Evolutionary conservation across 352 stramenopile species (phyloP), one percentile per base, ranked within the genome.

Genomic region (Pythium folliculosum): DNA sequence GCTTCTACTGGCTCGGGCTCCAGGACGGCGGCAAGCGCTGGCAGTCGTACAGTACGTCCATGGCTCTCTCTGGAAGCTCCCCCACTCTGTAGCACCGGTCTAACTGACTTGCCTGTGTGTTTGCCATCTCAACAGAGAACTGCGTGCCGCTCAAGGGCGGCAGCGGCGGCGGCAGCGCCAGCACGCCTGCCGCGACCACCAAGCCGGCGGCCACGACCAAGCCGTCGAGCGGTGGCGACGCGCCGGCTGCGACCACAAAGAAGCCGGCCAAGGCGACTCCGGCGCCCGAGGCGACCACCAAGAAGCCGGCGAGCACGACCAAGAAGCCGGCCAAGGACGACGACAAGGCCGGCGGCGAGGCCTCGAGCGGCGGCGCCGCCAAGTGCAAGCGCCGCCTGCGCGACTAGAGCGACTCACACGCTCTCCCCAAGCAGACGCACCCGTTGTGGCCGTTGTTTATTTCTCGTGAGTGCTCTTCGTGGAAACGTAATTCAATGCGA

Each of bases 1-100:
- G 55, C 38, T 72, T 68, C 60, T 69, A 72, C 69, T 71, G 69
- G 69, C 69, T 75, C 53, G 63, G 38, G 4, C 56, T 75, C 35
- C 63, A 75, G 23, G 57, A 71, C 45, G n/a, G 30, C 6, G 53
- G 45, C 27, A 58, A 21, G 54, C 47, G 54, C 22, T 63, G 53
- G 54, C 53, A 63, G 51, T 60, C 60, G 37, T 67, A 67, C 60
- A 67, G 40, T 47, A 47, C 40, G 40, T 47, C n/a, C 17, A 21
- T 47, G 35, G 37, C 22, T 23, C 35, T 32, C 27, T 32, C 27
- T n/a, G n/a, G n/a, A n/a, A n/a, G n/a, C n/a, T 32, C 5, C 5
- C 27, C 5, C 27, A 5, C 27, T 32, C 27, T 32, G 27, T 32
- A 32, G 3, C 27, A 32, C 27, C 5, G 27, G 27, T 32, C 27